Conservation (phyloP, 768 basidiomycete species). For the Suillus spraguei region DNA sequence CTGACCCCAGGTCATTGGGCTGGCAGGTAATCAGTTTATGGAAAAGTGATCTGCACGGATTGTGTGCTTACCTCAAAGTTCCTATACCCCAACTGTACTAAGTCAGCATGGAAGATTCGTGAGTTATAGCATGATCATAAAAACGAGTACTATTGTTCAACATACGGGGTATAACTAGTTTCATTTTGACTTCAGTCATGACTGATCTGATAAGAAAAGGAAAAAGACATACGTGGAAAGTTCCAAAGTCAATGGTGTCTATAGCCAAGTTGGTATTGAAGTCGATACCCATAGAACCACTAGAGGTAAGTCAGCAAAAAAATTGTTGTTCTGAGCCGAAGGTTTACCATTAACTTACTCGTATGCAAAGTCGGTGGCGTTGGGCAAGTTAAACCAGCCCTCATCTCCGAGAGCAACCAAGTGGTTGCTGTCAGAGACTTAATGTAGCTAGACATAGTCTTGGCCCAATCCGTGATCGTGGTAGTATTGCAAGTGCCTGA, state of each 20-base stretch:
- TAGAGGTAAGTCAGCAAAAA: constrained; percentile 22
- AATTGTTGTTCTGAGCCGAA: neutral
- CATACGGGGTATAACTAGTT: constrained; percentile 29
- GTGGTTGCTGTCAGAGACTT: constrained; percentile 66
- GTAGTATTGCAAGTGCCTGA: constrained; percentile 40
- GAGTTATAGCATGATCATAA: constrained; percentile 13
- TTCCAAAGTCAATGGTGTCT: constrained; percentile 63
- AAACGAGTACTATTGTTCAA: constrained; percentile 33
- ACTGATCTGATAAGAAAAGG: neutral
- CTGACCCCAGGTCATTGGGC: constrained; percentile 45
- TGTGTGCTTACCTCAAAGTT: constrained; percentile 15
- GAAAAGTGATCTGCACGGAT: neutral
- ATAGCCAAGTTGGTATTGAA: constrained; percentile 63
- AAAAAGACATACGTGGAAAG: constrained; percentile 54
- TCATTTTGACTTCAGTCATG: constrained; percentile 1
- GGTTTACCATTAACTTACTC: constrained; percentile 41
- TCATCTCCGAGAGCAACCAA: constrained; percentile 67
- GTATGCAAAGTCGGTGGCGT: constrained; percentile 54
- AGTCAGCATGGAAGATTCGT: constrained; percentile 1
- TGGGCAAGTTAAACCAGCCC: constrained; percentile 60
- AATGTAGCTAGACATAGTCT: constrained; percentile 60
- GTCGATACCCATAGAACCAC: constrained; percentile 60
- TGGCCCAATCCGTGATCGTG: constrained; percentile 58
- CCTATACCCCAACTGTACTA: constrained; percentile 51
- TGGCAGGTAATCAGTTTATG: constrained; percentile 10